Conservation (phyloP, 768 basidiomycete genomes). For the Krasilnikovozyma curviuscula region DNA sequence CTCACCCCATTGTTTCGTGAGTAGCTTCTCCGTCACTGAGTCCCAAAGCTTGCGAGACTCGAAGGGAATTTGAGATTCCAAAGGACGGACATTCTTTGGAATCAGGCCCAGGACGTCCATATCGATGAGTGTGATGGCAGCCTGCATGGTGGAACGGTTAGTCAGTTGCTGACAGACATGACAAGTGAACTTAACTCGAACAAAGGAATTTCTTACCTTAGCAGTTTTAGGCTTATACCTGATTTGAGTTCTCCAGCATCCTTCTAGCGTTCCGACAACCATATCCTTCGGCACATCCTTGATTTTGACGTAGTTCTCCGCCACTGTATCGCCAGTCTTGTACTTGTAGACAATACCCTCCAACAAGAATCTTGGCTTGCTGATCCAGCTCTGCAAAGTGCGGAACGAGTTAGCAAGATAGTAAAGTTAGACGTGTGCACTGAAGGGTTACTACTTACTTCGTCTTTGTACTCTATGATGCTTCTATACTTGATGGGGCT, state of each 20-base stretch:
- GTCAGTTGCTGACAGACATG: neutral
- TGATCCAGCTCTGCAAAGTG: conserved; percentile 60
- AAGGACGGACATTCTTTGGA: conserved; percentile 66
- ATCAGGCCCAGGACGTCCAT: conserved; percentile 47
- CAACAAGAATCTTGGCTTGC: conserved; percentile 58
- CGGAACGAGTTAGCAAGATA: neutral
- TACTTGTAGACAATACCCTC: conserved; percentile 83
- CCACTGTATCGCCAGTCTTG: conserved; percentile 37
- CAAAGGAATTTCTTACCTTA: conserved; percentile 23
- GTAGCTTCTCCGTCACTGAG: conserved; percentile 44
- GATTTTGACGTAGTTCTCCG: conserved; percentile 32
- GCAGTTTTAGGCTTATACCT: conserved; percentile 43
- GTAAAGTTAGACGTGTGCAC: neutral
- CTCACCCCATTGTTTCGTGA: conserved; percentile 70
- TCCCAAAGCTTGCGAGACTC: conserved; percentile 78
- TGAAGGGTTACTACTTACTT: conserved; percentile 47
- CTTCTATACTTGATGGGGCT: conserved; percentile 45
- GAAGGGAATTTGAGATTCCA: conserved; percentile 52
- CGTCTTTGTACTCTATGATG: conserved; percentile 88
- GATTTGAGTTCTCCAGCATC: conserved; percentile 66
- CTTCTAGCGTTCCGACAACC: conserved; percentile 65
- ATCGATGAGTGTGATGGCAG: conserved; percentile 55
- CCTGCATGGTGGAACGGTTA: conserved; percentile 26
- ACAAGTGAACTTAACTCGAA: neutral
- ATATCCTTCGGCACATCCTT: conserved; percentile 71